A percentile compares a stretch with the other conserved stretches of the same genome.
Evolutionary conservation across 495 filamentous ascomycete species (phyloP).

Genomic region (Penicillium simplicissimum): DNA sequence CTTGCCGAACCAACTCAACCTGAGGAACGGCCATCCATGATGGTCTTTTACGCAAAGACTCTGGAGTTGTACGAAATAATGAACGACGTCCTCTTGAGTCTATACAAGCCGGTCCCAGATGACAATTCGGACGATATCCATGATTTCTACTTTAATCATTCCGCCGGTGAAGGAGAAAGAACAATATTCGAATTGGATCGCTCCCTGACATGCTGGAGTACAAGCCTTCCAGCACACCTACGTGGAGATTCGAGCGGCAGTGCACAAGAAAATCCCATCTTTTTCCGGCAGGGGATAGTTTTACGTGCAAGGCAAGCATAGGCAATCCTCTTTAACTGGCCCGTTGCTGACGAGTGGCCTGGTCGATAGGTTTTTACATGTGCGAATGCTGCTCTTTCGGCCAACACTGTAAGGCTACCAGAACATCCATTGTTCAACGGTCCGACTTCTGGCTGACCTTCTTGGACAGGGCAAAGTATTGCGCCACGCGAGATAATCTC

Average conservation of each 20-base stretch:
- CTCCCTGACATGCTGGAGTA: conserved; percentile 35
- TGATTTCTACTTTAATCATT: conserved; percentile 35
- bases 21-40: conserved; percentile 31
- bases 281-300: conserved; percentile 38
- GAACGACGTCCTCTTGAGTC: conserved; percentile 41
- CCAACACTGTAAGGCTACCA: conserved; percentile 25
- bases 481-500: conserved; percentile 31
- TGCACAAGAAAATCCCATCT: conserved; percentile 22
- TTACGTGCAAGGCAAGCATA: conserved; percentile 29
- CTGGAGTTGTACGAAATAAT: conserved; percentile 44
- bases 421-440: not conserved
- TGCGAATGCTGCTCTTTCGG: conserved; percentile 41
- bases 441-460: not conserved
- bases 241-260: conserved; percentile 10
- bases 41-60: conserved; percentile 43
- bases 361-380: conserved; percentile 32
- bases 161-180: conserved; percentile 25
- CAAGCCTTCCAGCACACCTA: conserved; percentile 33
- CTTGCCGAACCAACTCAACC: conserved; percentile 29
- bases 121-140: conserved; percentile 34
- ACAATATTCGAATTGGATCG: conserved; percentile 43
- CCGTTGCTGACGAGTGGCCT: not conserved
- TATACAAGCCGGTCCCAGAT: conserved; percentile 33
- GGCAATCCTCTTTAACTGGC: not conserved
- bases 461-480: conserved; percentile 27